Base-by-base conservation (phyloP, 176 grass and related monocot species). In the Ensete ventricosum region DNA sequence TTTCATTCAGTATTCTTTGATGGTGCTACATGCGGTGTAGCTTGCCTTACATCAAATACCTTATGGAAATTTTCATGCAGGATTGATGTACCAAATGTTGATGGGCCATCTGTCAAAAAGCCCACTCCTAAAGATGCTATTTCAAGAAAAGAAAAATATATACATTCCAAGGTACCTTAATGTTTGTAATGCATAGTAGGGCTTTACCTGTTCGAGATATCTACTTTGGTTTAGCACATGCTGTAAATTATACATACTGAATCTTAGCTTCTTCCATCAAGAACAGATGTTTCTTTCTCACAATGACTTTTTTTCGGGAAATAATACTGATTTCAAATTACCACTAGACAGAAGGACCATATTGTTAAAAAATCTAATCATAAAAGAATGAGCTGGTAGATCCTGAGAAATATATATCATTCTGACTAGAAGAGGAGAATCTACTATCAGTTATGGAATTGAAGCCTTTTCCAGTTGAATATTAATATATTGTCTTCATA, bases 71-170 rank as follows among this genome's bases (percentile, higher is more conserved):
- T 52, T 87, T 78, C 64, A 71, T 82, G 62, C 85, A 98, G 90
- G 78, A 89, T 80, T 57, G 78, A 89, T 58, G 80, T 85, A 70
- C 84, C 82, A 80, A 82, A 93, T 63, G 72, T 65, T 23, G 75
- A 76, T 74, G 78, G 80, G 79, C 80, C 76, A 73, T 82, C 87
- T 69, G 87, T 93, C 70, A 82, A 89, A 76, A 98, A 98, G 71
- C 90, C 94, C 80, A 87, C 88, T 57, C 83, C 90, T 34, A 93
- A 78, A 17, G 88, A 98, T 80, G 76, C 84, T 74, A 84, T 93
- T 80, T 80, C 84, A 73, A 98, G 80, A 92, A 98, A 98, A 69
- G 94, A 98, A 78, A 89, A 87, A 81, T 98, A 87, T 78, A 98
- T 98, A 76, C 90, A 93, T 91, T 67, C 80, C 58, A 98, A 98